phyloP scores from a whole-genome alignment of 495 filamentous ascomycete genomes.

The Talaromyces trachyspermus region DNA sequence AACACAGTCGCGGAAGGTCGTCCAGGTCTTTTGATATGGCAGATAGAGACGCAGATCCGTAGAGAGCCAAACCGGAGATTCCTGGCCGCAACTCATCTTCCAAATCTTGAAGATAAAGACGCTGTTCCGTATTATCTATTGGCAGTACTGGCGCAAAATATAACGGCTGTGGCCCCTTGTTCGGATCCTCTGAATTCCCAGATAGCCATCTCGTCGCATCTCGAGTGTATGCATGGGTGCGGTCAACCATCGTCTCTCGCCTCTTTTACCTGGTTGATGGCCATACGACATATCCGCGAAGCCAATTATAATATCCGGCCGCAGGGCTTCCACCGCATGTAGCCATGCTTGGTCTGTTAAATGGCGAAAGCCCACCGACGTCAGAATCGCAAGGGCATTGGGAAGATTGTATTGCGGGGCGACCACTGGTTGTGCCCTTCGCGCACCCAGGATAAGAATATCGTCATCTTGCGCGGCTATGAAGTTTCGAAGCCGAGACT shows the following conservation, averaged over 20 bases:
- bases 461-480: constrained; percentile 48
- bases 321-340: constrained; percentile 49
- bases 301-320: constrained; percentile 74
- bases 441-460: constrained; percentile 69
- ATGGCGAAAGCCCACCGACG: constrained; percentile 71
- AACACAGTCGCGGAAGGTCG: constrained; percentile 62
- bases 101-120: constrained; percentile 66
- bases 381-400: constrained; percentile 65
- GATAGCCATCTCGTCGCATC: constrained; percentile 47
- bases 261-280: constrained; percentile 56
- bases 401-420: constrained; percentile 68
- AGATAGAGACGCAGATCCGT: constrained; percentile 62
- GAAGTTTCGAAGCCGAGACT: constrained; percentile 64
- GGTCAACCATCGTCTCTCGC: constrained; percentile 73
- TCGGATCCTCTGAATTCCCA: constrained; percentile 25
- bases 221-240: constrained; percentile 66
- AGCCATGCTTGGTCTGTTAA: constrained; percentile 63
- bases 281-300: constrained; percentile 67
- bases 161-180: constrained; percentile 20
- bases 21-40: constrained; percentile 52
- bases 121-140: constrained; percentile 63
- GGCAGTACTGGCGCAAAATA: constrained; percentile 81
- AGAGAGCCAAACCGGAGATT: constrained; percentile 75
- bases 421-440: constrained; percentile 66
- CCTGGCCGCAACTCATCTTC: constrained; percentile 40